A percentile compares a stretch with the other conserved stretches of the same genome.
Conservation (phyloP, 345 rosid species). For the Eucalyptus polybractea region DNA sequence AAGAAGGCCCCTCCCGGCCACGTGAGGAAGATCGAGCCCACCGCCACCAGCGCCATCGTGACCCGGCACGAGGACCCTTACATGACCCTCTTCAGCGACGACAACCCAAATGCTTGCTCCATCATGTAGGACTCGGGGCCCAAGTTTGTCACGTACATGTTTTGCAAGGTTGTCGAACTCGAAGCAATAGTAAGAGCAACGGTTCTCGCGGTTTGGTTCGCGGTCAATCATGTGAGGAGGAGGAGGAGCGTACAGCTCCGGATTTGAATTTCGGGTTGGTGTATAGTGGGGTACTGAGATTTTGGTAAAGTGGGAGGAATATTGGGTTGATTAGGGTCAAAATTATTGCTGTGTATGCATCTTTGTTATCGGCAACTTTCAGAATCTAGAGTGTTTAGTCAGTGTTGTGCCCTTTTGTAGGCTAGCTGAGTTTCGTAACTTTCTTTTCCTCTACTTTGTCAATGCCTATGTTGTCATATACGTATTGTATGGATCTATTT, state of each 20-base stretch:
- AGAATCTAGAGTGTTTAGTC: background rate
- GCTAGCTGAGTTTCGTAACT: background rate
- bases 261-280: background rate
- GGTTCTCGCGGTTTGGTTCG: background rate
- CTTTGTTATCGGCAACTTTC: background rate
- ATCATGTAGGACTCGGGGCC: conserved; percentile 31
- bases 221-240: background rate
- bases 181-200: background rate
- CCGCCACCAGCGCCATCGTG: conserved; percentile 12
- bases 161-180: background rate
- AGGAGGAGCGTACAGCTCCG: background rate
- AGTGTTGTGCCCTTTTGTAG: background rate
- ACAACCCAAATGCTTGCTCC: conserved; percentile 87
- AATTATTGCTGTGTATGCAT: background rate
- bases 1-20: conserved; percentile 95
- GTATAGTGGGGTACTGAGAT: background rate
- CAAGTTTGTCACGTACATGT: background rate
- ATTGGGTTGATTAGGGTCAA: background rate
- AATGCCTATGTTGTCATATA: background rate
- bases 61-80: conserved; percentile 60
- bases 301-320: background rate
- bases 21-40: conserved; percentile 63
- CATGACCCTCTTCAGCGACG: conserved; percentile 4
- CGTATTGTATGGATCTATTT: background rate
- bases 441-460: background rate